Conservation (phyloP, 495 filamentous ascomycete species). For the Tuber umbilicatum region DNA sequence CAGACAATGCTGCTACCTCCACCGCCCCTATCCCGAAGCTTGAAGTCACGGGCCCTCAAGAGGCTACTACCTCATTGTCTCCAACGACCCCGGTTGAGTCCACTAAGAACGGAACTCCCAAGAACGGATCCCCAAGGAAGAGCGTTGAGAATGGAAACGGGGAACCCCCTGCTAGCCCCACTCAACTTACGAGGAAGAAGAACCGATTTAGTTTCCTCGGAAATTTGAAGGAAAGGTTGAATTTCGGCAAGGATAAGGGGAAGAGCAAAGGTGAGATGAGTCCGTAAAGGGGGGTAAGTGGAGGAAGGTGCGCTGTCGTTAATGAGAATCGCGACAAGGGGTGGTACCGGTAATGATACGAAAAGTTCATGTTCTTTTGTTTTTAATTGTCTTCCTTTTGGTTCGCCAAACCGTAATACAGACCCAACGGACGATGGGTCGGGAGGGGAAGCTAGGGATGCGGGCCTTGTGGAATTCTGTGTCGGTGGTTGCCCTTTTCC, state of each 20-base stretch:
- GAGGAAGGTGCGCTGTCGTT: slow-evolving; percentile 33
- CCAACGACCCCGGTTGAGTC: slow-evolving; percentile 34
- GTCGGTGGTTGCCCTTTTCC: slow-evolving; percentile 13
- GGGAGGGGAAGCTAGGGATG: slow-evolving; percentile 27
- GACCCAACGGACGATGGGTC: slow-evolving; percentile 26
- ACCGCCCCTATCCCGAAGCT: slow-evolving; percentile 8
- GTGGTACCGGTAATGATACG: slow-evolving; percentile 32
- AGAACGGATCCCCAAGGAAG: slow-evolving; percentile 38
- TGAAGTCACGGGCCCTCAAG: slow-evolving; percentile 3
- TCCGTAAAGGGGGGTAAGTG: slow-evolving; percentile 33
- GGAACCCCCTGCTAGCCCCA: slow-evolving; percentile 35
- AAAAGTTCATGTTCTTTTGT: slow-evolving; percentile 28
- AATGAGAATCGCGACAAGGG: slow-evolving; percentile 36
- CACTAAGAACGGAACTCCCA: slow-evolving; percentile 30
- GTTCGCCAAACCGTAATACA: slow-evolving; percentile 36
- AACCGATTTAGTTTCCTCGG: slow-evolving; percentile 54
- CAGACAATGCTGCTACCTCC: slow-evolving; percentile 5
- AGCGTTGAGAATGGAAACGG: slow-evolving; percentile 43
- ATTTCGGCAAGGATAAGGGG: slow-evolving; percentile 42
- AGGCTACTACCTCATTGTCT: slow-evolving; percentile 22
- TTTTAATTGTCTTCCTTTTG: slow-evolving; percentile 32
- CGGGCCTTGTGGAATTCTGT: slow-evolving; percentile 35
- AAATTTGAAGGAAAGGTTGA: slow-evolving; percentile 55
- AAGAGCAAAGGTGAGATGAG: slow-evolving; percentile 40
- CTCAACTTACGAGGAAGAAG: slow-evolving; percentile 54